Base-by-base conservation (phyloP, 2,329 filamentous ascomycete species). In the Aspergillaceae sp. region DNA sequence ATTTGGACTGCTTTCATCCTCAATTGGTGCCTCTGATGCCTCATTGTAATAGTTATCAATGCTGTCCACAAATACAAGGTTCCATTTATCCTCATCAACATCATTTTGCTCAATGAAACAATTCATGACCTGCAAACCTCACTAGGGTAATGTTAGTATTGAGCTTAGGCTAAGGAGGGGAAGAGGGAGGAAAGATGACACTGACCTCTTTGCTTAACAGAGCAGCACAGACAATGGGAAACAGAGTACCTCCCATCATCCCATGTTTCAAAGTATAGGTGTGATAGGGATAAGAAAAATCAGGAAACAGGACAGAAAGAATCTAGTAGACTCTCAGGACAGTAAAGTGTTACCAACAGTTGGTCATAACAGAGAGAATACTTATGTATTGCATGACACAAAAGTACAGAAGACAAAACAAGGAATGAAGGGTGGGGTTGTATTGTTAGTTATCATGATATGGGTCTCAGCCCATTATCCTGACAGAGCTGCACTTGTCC, bases 61-160 rank as follows among this genome's bases (percentile, higher is more conserved):
- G 38, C 38, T 40, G 38, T 40, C 38, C 38, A 40, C 38, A 26
- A 40, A 40, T 40, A 40, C 38, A 40, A 40, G 38, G 28, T 40
- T 29, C 38, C 38, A 40, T 40, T 40, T 6, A 40, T 40, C 38
- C 38, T 40, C 38, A 28, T 40, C 38, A 40, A 40, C n/a, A n/a
- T 29, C 38, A 28, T 40, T 40, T 40, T 40, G 7, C 38, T 40
- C 19, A 40, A 40, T 40, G 28, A 40, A 40, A 40, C 19, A 11
- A 40, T 40, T 26, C 38, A 40, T 40, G 28, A 5, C 28, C 38
- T 40, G 34, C 34, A 36, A 36, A 36, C 34, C 34, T 36, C 34
- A n/a, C 34, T 7, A 36, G 34, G 34, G 34, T n/a, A n/a, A n/a
- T n/a, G 34, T 36, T 36, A 40, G 38, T 27, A 40, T 40, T 29